Base-by-base conservation (phyloP, 768 basidiomycete genomes). In the Cyathus striatus region DNA sequence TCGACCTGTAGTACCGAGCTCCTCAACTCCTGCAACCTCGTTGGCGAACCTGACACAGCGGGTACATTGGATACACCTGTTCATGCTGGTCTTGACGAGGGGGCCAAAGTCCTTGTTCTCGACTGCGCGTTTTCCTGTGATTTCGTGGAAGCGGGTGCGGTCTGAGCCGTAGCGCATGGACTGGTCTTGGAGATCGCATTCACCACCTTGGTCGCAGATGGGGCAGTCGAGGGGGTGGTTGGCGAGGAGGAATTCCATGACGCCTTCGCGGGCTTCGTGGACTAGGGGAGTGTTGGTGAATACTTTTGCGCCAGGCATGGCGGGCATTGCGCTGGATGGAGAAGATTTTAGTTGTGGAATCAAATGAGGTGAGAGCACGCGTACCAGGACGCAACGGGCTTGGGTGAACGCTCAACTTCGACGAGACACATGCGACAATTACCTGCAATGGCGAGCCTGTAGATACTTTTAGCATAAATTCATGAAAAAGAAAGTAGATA, bases 391-490 rank as follows among this genome's bases (percentile, higher is more conserved):
- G 93, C 91, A 24, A 95, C 83, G 17, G 92, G 93, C 69, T 95
- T 95, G 36, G 91, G 92, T 45, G 92, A 90, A 47, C 90, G 78
- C 62, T 92, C 90, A 40, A 99, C 95, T 67, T 99, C 96, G 27
- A 99, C 96, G 39, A 99, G 70, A 66, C 96, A 99, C 96, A 99
- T 99, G 53, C 90, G 88, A 71, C 95, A 97, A 62, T 98, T 97
- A 40, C 95, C 95, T 53, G 95, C 95, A 57, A 98, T 94, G 38
- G 94, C 92, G 20, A 97, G 80, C 55, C 93, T 88, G 42, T 3
- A 37, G 39, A 44, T 43, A n/a, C n/a, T n/a, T n/a, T n/a, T n/a
- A n/a, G n/a, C n/a, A n/a, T n/a, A n/a, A n/a, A n/a, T n/a, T n/a
- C n/a, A n/a, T n/a, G n/a, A n/a, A n/a, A n/a, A 27, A 38, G 37